A percentile compares a stretch with the other conserved stretches of the same genome.
phyloP scores from a whole-genome alignment of 2,329 filamentous ascomycete species.

The Cytospora leucostoma region DNA sequence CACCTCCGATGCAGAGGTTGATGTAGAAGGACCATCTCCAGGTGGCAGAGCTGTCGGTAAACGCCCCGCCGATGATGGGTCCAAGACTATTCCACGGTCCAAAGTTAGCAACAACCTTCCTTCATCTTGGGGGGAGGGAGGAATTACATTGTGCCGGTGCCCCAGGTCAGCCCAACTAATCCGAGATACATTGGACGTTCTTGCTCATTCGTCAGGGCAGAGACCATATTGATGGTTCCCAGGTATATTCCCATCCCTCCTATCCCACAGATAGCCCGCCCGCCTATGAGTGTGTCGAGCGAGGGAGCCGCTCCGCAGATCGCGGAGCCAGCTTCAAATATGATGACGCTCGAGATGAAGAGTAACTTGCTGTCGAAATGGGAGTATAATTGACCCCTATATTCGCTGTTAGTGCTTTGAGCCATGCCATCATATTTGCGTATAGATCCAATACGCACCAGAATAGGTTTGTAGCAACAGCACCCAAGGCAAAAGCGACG shows the following conservation, averaged over 20 bases:
- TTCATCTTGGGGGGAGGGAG: background rate
- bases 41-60: constrained; percentile 42
- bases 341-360: constrained; percentile 17
- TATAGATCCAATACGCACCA: constrained; percentile 1
- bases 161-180: constrained; percentile 12
- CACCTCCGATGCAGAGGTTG: constrained; percentile 52
- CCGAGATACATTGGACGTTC: constrained; percentile 22
- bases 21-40: constrained; percentile 58
- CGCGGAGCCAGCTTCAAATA: constrained; percentile 24
- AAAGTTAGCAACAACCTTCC: background rate
- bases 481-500: constrained; percentile 11
- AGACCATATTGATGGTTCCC: constrained; percentile 19
- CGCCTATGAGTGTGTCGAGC: constrained; percentile 30
- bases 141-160: constrained; percentile 10
- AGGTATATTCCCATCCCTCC: constrained; percentile 27
- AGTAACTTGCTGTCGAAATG: constrained; percentile 23
- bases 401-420: background rate
- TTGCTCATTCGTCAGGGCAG: constrained; percentile 11
- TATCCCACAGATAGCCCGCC: constrained; percentile 30
- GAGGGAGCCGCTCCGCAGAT: constrained; percentile 31
- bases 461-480: constrained; percentile 9
- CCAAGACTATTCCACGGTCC: background rate
- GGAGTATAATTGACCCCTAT: constrained; percentile 20
- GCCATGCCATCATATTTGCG: background rate
- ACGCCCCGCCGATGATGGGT: constrained; percentile 38